phyloP scores from a whole-genome alignment of 1,139 yeast genomes.

The Suhomyces bolitotheri region DNA sequence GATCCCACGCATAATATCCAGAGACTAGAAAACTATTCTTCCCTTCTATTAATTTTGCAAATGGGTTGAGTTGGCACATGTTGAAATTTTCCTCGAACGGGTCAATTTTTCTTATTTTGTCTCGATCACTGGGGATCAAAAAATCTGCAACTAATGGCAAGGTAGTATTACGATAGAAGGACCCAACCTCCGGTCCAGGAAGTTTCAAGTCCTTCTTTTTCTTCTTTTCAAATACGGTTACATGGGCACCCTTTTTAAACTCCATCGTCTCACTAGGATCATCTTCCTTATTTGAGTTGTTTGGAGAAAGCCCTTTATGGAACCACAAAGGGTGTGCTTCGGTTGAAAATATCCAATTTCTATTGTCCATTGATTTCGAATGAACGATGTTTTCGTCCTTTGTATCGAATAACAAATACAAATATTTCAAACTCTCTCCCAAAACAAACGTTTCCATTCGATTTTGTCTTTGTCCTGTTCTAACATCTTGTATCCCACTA shows the following conservation, averaged over 20 bases:
- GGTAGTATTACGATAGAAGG: slow-evolving; percentile 22
- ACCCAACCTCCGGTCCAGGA: too few relatives aligned
- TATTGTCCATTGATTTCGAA: slow-evolving; percentile 30
- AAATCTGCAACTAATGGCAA: slow-evolving; percentile 15
- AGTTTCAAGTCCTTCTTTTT: slow-evolving; percentile 4
- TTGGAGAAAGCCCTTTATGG: slow-evolving; percentile 22
- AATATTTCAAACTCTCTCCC: slow-evolving; percentile 81
- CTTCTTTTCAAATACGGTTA: slow-evolving; percentile 6
- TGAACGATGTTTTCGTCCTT: slow-evolving; percentile 55
- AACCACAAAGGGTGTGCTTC: slow-evolving; percentile 94
- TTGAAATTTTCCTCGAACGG: slow-evolving; percentile 25
- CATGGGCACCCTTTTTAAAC: slow-evolving; percentile 2
- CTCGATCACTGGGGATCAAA: slow-evolving; percentile 17
- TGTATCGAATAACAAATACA: slow-evolving; percentile 77
- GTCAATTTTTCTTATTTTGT: slow-evolving; percentile 20
- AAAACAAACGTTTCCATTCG: slow-evolving; percentile 91
- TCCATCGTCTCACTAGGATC: background rate
- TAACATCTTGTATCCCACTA: slow-evolving; percentile 71
- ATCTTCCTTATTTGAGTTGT: slow-evolving; percentile 7
- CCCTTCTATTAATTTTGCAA: slow-evolving; percentile 12
- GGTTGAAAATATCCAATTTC: slow-evolving; percentile 78
- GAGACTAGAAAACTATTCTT: slow-evolving; percentile 27
- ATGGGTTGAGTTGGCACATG: slow-evolving; percentile 37
- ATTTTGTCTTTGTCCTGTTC: slow-evolving; percentile 64
- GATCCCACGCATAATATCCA: slow-evolving; percentile 37